A percentile compares a stretch with the other conserved stretches of the same genome.
These are phyloP conservation scores for Gynochthodes officinalis DNA, from an alignment of 257 asterid genomes.

Conservation along the genomic window DNA sequence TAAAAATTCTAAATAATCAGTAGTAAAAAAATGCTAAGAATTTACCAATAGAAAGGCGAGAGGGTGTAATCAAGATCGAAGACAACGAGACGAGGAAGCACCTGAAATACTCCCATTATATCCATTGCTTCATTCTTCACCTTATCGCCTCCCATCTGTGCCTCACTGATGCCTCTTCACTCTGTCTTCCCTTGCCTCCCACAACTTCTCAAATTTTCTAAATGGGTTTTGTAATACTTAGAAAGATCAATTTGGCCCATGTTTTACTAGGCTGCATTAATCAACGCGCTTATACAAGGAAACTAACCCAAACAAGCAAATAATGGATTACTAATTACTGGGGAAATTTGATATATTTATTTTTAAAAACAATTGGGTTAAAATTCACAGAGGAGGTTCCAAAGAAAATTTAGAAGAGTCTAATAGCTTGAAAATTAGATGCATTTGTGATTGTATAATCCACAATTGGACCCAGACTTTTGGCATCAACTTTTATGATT, in stretches of 20 bases:
- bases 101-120: conserved; percentile 60
- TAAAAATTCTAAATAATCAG: not conserved
- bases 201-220: not conserved
- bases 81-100: conserved; percentile 86
- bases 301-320: not conserved
- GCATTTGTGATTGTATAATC: too few relatives aligned
- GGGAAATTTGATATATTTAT: too few relatives aligned
- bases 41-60: conserved; percentile 71
- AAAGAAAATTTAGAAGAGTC: too few relatives aligned
- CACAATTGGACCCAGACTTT: too few relatives aligned
- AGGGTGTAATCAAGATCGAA: conserved; percentile 83
- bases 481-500: too few relatives aligned
- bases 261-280: too few relatives aligned
- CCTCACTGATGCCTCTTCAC: too few relatives aligned
- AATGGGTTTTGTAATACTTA: not conserved
- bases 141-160: conserved; percentile 72
- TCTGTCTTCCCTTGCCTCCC: not conserved
- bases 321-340: too few relatives aligned
- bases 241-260: not conserved
- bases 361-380: too few relatives aligned
- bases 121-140: conserved; percentile 91
- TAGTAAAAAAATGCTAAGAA: not conserved
- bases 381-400: too few relatives aligned
- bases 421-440: too few relatives aligned
- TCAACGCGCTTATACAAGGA: too few relatives aligned